Evolutionary conservation across 148 eudicot species (phyloP).

Genomic region (Diospyros kaki): DNA sequence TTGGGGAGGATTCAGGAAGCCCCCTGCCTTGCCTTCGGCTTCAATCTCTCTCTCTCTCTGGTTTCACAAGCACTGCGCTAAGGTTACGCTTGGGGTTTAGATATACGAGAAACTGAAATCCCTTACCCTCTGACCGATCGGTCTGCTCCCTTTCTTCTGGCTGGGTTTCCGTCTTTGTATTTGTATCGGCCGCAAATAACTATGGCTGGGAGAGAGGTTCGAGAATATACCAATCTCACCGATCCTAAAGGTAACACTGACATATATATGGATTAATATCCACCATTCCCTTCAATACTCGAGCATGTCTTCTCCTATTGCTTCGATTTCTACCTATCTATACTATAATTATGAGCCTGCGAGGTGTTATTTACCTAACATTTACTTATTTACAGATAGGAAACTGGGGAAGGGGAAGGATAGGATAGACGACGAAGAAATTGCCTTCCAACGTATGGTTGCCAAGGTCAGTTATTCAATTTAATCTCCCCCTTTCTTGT

Average conservation of each 20-base stretch:
- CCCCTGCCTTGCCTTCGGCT: too few relatives aligned
- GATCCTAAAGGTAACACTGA: conserved; percentile 75
- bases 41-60: too few relatives aligned
- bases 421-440: conserved; percentile 82
- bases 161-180: too few relatives aligned
- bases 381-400: conserved; percentile 49
- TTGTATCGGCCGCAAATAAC: not conserved
- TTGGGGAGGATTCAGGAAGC: too few relatives aligned
- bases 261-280: not conserved
- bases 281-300: too few relatives aligned
- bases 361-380: not conserved
- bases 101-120: too few relatives aligned
- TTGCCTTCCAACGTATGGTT: conserved; percentile 96
- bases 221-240: conserved; percentile 89
- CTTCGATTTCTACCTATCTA: not conserved
- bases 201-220: conserved; percentile 95
- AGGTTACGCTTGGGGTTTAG: too few relatives aligned
- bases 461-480: conserved; percentile 94
- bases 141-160: too few relatives aligned
- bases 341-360: not conserved
- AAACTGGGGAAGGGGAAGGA: conserved; percentile 79
- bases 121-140: too few relatives aligned
- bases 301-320: not conserved
- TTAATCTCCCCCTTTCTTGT: conserved; percentile 17
- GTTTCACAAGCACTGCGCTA: too few relatives aligned